Evolutionary conservation across 2,329 filamentous ascomycete genomes (phyloP).

Genomic region (Colletotrichum sp.): DNA sequence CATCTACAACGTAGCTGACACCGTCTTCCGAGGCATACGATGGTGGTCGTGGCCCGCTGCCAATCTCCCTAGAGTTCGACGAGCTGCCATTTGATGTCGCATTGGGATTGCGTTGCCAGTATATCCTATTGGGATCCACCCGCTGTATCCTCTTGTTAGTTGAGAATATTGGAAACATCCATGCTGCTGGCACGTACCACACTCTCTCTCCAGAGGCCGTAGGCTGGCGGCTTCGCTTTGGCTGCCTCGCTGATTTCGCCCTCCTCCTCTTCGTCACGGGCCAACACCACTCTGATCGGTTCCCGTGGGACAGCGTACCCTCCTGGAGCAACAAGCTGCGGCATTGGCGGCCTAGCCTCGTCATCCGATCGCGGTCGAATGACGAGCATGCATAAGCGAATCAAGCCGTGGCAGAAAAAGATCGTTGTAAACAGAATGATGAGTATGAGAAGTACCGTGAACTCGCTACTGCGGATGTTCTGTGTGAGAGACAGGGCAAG

Average conservation of each 20-base stretch:
- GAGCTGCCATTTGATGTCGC: conserved; percentile 23
- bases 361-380: conserved; percentile 45
- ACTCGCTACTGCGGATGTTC: conserved; percentile 68
- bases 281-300: conserved; percentile 79
- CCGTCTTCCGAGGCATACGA: conserved; percentile 81
- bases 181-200: conserved; percentile 61
- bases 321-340: conserved; percentile 56
- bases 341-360: conserved; percentile 25
- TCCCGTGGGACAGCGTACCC: conserved; percentile 73
- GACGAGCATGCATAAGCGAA: conserved; percentile 73
- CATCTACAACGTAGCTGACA: conserved; percentile 73
- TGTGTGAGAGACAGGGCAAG: conserved; percentile 73
- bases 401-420: conserved; percentile 80
- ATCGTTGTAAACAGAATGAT: conserved; percentile 76
- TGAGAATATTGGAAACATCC: background rate
- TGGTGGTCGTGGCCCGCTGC: conserved; percentile 62
- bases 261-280: conserved; percentile 74
- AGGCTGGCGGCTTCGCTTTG: conserved; percentile 77
- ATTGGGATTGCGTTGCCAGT: conserved; percentile 73
- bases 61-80: conserved; percentile 19
- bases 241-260: conserved; percentile 49
- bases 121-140: conserved; percentile 80
- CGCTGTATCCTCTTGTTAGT: conserved; percentile 48
- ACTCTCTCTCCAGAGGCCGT: conserved; percentile 83
- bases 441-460: conserved; percentile 81